phyloP scores from a whole-genome alignment of 371 early-diverging fungal species.

The Mortierella sp. region DNA sequence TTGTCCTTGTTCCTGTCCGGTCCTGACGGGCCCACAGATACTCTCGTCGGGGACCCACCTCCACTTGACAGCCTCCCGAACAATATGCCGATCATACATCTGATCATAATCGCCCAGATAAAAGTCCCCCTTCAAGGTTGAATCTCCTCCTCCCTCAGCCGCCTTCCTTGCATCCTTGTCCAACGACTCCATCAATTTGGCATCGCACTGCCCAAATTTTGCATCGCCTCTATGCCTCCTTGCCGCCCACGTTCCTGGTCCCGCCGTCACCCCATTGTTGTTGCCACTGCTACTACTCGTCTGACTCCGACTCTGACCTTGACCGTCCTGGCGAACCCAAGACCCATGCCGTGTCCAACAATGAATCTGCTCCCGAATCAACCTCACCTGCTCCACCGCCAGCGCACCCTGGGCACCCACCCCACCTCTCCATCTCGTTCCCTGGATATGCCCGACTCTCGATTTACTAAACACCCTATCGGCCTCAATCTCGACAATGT shows the following conservation, averaged over 20 bases:
- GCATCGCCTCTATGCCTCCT: slow-evolving; percentile 30
- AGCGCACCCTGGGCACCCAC: not conserved
- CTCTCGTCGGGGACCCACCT: slow-evolving; percentile 47
- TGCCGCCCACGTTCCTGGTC: slow-evolving; percentile 13
- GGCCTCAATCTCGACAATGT: slow-evolving; percentile 28
- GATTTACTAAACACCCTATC: slow-evolving; percentile 27
- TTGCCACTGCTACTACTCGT: not conserved
- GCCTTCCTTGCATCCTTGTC: slow-evolving; percentile 12
- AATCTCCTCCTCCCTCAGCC: not conserved
- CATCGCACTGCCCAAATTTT: slow-evolving; percentile 30
- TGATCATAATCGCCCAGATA: slow-evolving; percentile 27
- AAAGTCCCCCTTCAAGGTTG: slow-evolving; percentile 10
- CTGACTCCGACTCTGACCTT: not conserved
- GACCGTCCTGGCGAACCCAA: slow-evolving; percentile 39
- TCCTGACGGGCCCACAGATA: slow-evolving; percentile 35
- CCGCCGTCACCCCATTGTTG: not conserved
- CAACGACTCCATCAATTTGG: slow-evolving; percentile 28
- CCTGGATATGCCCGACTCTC: slow-evolving; percentile 19
- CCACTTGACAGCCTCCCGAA: slow-evolving; percentile 53
- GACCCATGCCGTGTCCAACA: slow-evolving; percentile 46
- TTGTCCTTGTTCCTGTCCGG: not conserved
- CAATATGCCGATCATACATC: slow-evolving; percentile 26
- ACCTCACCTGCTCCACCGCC: not conserved
- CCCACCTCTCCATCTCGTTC: slow-evolving; percentile 12
- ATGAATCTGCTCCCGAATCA: slow-evolving; percentile 44